A percentile compares a stretch with the other conserved stretches of the same genome.
These are phyloP conservation scores for Aspergillus brunneoviolaceus DNA, from an alignment of 2,329 filamentous ascomycete species.

Conservation along the genomic window DNA sequence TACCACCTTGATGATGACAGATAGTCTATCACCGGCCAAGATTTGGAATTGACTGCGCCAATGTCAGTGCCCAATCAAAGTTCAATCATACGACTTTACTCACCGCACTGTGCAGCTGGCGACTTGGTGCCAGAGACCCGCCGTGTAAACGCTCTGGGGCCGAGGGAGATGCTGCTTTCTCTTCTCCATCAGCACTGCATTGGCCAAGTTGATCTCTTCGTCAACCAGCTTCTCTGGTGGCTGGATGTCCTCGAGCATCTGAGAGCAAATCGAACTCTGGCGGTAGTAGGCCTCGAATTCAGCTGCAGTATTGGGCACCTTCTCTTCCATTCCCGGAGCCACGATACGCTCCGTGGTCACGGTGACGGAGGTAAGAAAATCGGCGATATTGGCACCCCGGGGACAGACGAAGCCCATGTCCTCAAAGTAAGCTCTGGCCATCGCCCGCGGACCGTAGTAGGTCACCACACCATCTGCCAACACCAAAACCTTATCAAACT, in stretches of 20 bases:
- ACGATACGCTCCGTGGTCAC: slow-evolving; percentile 52
- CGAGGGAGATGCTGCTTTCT: slow-evolving; percentile 33
- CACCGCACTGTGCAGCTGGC: slow-evolving; percentile 45
- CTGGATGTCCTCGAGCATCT: slow-evolving; percentile 52
- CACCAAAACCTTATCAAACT: slow-evolving; percentile 68
- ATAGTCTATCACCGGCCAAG: slow-evolving; percentile 53
- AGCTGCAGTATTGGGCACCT: slow-evolving; percentile 35
- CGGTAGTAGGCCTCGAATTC: slow-evolving; percentile 53
- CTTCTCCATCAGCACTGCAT: slow-evolving; percentile 33
- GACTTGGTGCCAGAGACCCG: slow-evolving; percentile 41
- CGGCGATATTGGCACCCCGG: slow-evolving; percentile 62
- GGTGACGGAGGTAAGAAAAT: slow-evolving; percentile 65
- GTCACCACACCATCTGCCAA: slow-evolving; percentile 64
- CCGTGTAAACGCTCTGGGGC: slow-evolving; percentile 31
- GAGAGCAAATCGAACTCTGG: slow-evolving; percentile 48
- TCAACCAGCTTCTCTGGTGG: slow-evolving; percentile 29
- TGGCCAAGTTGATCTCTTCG: slow-evolving; percentile 30
- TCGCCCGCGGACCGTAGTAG: slow-evolving; percentile 60
- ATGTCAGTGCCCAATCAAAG: not conserved
- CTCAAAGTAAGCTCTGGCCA: slow-evolving; percentile 64
- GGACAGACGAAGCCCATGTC: slow-evolving; percentile 61
- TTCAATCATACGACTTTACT: not conserved
- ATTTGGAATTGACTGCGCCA: slow-evolving; percentile 50
- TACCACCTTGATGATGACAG: slow-evolving; percentile 47
- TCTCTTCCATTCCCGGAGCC: slow-evolving; percentile 29